Evolutionary conservation across 768 basidiomycete genomes (phyloP).

Genomic region (Porpolomopsis calyptriformis): DNA sequence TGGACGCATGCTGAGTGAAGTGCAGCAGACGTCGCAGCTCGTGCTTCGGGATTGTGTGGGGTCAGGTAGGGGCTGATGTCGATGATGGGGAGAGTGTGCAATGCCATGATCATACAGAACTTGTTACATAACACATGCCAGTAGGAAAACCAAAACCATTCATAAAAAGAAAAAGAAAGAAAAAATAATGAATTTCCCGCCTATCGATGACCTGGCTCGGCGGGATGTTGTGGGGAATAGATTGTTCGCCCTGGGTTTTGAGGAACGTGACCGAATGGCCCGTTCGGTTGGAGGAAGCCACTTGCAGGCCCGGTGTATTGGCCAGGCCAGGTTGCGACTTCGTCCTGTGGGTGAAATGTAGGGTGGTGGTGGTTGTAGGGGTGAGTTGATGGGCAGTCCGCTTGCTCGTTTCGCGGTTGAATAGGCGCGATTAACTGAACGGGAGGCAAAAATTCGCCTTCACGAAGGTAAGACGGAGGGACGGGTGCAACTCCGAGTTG

Average conservation of each 20-base stretch:
- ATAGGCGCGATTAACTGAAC: constrained; percentile 7
- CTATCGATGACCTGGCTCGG: constrained; percentile 19
- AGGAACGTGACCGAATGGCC: constrained; percentile 28
- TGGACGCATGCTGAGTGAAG: constrained; percentile 66
- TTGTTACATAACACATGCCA: background rate
- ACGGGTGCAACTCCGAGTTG: constrained; percentile 9
- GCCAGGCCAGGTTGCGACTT: constrained; percentile 18
- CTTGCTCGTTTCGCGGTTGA: constrained; percentile 14
- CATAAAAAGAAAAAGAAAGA: background rate
- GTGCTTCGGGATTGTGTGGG: constrained; percentile 25
- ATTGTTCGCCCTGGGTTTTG: constrained; percentile 51
- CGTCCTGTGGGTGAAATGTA: background rate
- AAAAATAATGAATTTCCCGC: background rate
- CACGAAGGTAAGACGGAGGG: constrained; percentile 4
- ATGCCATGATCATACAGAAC: background rate
- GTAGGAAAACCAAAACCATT: too few relatives aligned
- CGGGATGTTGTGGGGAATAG: constrained; percentile 40
- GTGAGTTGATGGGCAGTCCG: constrained; percentile 11
- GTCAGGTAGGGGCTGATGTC: constrained; percentile 56
- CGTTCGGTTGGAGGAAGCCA: constrained; percentile 34
- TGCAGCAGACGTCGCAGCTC: constrained; percentile 38
- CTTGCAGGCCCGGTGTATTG: constrained; percentile 41
- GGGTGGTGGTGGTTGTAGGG: constrained; percentile 10
- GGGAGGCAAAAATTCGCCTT: constrained; percentile 13
- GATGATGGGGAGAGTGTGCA: constrained; percentile 51